phyloP scores from a whole-genome alignment of 1,284 basidiomycete species.

The Marasmius tenuissimus region DNA sequence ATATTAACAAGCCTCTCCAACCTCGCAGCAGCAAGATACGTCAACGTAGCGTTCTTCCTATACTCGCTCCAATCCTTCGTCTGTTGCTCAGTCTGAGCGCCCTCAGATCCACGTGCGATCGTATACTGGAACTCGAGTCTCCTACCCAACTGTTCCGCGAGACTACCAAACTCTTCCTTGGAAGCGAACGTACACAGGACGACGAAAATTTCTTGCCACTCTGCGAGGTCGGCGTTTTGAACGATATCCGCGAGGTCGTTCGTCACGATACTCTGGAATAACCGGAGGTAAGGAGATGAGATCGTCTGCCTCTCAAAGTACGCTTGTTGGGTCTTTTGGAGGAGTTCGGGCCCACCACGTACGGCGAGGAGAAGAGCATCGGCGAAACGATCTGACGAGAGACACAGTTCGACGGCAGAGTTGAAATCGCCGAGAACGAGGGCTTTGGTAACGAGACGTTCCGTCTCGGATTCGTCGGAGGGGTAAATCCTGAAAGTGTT shows the following conservation, averaged over 20 bases:
- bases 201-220: constrained; percentile 98
- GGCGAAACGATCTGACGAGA: constrained; percentile 88
- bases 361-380: constrained; percentile 95
- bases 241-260: constrained; percentile 93
- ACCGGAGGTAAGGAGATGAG: constrained; percentile 84
- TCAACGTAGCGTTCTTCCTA: constrained; percentile 90
- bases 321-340: constrained; percentile 87
- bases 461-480: constrained; percentile 83
- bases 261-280: constrained; percentile 94
- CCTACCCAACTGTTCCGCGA: constrained; percentile 92
- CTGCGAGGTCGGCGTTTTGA: constrained; percentile 91
- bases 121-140: constrained; percentile 85
- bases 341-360: constrained; percentile 87
- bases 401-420: constrained; percentile 89
- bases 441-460: constrained; percentile 89
- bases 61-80: constrained; percentile 50
- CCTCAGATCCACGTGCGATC: constrained; percentile 51
- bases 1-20: constrained; percentile 90
- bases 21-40: constrained; percentile 88
- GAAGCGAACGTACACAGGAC: constrained; percentile 94
- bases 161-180: constrained; percentile 79
- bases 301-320: constrained; percentile 88
- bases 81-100: constrained; percentile 31
- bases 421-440: constrained; percentile 94
- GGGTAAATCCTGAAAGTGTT: constrained; percentile 94